phyloP scores from a whole-genome alignment of 768 basidiomycete genomes.

The Rhizopogon sp. region DNA sequence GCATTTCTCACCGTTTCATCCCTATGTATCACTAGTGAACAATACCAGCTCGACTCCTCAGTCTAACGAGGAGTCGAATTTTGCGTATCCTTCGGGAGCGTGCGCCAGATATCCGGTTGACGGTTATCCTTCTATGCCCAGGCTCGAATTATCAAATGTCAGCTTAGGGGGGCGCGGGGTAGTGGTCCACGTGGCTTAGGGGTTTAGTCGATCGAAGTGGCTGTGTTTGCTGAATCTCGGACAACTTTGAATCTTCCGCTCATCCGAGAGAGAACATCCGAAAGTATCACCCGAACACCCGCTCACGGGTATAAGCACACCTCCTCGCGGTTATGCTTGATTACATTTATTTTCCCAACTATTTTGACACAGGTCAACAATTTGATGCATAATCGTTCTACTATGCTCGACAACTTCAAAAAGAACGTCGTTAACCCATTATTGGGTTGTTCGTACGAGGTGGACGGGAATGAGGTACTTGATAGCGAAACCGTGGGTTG shows the following conservation, averaged over 20 bases:
- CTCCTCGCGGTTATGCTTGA: not conserved
- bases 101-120: no score
- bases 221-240: not conserved
- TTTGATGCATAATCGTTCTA: not conserved
- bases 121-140: no score
- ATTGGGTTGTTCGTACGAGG: not conserved
- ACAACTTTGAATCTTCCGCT: not conserved
- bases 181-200: no score
- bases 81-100: no score
- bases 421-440: constrained; percentile 1
- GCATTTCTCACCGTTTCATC: no score
- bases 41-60: no score
- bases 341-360: no score
- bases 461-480: not conserved
- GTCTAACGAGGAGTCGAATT: no score
- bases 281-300: not conserved
- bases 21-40: no score
- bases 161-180: no score
- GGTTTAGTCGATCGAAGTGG: not conserved
- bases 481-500: not conserved
- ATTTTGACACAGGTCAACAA: not conserved
- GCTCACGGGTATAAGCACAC: not conserved
- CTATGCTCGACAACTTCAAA: constrained; percentile 13
- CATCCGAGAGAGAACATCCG: not conserved
- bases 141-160: no score